A percentile compares a stretch with the other conserved stretches of the same genome.
phyloP scores from a whole-genome alignment of 1,284 basidiomycete species.

The Inonotus obliquus region DNA sequence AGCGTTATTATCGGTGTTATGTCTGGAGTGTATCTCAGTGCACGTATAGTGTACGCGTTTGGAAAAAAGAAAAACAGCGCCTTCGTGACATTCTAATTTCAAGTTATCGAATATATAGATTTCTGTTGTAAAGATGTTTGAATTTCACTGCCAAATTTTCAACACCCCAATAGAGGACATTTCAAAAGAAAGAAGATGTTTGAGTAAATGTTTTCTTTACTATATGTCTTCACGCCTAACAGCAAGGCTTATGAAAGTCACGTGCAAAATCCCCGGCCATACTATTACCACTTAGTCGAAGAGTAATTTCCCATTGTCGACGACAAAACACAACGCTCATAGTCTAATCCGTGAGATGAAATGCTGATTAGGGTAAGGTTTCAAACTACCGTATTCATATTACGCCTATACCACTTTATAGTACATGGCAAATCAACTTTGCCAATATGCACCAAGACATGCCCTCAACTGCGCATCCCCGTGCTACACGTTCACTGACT shows the following conservation, averaged over 20 bases:
- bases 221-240: background rate
- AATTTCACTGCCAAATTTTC: too few species aligned
- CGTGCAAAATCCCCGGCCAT: too few species aligned
- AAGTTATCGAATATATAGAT: background rate
- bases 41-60: slow-evolving; percentile 13
- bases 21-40: slow-evolving; percentile 19
- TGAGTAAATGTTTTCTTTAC: background rate
- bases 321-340: background rate
- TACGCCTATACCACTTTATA: background rate
- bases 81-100: slow-evolving; percentile 15
- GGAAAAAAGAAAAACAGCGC: slow-evolving; percentile 19
- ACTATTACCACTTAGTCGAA: background rate
- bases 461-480: background rate
- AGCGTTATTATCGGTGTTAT: slow-evolving; percentile 19
- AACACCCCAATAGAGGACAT: too few species aligned
- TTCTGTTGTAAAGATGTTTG: background rate
- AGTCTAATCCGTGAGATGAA: background rate
- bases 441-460: background rate
- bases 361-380: background rate
- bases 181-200: background rate
- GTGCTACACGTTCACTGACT: background rate
- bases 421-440: background rate
- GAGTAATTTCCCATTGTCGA: background rate
- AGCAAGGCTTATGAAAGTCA: too few species aligned
- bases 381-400: too few species aligned